phyloP scores from a whole-genome alignment of 768 basidiomycete species.

The Pulveroboletus frians region DNA sequence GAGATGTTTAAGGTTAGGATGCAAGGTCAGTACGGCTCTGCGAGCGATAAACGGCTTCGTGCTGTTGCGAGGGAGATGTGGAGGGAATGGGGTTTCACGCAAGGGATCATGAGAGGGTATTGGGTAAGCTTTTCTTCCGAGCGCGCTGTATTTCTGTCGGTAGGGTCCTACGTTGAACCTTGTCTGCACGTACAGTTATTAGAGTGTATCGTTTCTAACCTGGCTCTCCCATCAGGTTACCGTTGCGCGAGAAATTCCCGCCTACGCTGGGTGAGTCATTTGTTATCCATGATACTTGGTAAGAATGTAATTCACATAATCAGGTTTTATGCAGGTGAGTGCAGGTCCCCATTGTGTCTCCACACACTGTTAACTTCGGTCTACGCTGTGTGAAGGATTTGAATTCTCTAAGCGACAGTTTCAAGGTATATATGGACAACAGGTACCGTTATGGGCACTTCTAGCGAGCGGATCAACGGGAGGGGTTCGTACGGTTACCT shows the following conservation, averaged over 20 bases:
- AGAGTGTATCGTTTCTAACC: neutral
- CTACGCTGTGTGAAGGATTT: slow-evolving; percentile 47
- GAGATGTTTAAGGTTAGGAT: slow-evolving; percentile 99
- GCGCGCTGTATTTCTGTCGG: neutral
- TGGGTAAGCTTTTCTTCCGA: slow-evolving; percentile 57
- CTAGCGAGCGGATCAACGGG: slow-evolving; percentile 80
- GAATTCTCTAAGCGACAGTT: slow-evolving; percentile 87
- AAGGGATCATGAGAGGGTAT: slow-evolving; percentile 94
- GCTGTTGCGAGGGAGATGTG: slow-evolving; percentile 79
- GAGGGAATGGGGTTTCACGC: slow-evolving; percentile 75
- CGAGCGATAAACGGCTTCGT: slow-evolving; percentile 72
- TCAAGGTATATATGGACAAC: slow-evolving; percentile 51
- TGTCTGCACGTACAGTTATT: neutral
- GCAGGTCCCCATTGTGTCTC: neutral
- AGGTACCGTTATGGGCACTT: slow-evolving; percentile 81
- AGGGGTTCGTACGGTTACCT: slow-evolving; percentile 47
- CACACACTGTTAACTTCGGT: neutral
- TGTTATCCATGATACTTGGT: neutral
- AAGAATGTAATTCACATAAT: neutral
- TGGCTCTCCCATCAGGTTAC: slow-evolving; percentile 55
- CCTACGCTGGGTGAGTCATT: slow-evolving; percentile 68
- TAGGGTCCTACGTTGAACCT: neutral
- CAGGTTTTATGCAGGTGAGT: slow-evolving; percentile 65
- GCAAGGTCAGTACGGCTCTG: slow-evolving; percentile 90
- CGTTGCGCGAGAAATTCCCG: slow-evolving; percentile 89